A percentile compares a stretch with the other conserved stretches of the same genome.
phyloP scores from a whole-genome alignment of 768 basidiomycete genomes.

The Candolleomyces aberdarensis region DNA sequence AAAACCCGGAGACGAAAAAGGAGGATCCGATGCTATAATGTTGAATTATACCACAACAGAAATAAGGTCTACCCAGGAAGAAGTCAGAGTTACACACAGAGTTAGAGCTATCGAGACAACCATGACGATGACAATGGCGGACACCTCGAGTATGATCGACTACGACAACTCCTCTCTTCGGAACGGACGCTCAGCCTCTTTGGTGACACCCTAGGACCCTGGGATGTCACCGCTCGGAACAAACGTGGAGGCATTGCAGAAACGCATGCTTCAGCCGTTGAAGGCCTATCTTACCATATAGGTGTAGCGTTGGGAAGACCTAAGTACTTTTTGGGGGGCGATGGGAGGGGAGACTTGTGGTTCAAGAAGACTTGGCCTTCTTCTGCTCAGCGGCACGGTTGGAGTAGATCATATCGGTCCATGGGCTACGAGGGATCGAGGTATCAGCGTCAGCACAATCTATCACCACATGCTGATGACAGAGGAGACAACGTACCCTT shows the following conservation, averaged over 20 bases:
- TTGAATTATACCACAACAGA: constrained; percentile 6
- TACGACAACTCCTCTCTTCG: too few relatives aligned
- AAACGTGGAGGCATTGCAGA: too few relatives aligned
- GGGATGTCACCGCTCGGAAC: too few relatives aligned
- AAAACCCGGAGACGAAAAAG: neutral
- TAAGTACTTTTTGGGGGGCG: neutral
- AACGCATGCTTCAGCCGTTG: neutral
- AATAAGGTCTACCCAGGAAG: neutral
- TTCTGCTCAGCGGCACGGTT: constrained; percentile 39
- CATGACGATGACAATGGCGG: too few relatives aligned
- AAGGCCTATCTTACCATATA: neutral
- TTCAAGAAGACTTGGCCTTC: constrained; percentile 18
- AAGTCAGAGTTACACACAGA: neutral
- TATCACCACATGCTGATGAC: neutral
- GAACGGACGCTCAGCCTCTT: too few relatives aligned
- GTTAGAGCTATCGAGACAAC: neutral
- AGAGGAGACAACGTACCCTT: constrained; percentile 64
- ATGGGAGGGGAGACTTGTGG: neutral
- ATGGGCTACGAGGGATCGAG: constrained; percentile 43
- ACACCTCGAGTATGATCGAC: too few relatives aligned
- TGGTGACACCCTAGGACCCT: too few relatives aligned
- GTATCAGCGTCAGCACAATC: neutral
- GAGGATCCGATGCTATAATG: neutral
- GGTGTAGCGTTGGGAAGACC: neutral
- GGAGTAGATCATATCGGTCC: constrained; percentile 81